phyloP scores from a whole-genome alignment of 805 yeast species.

The Saccharomycopsis sp. region DNA sequence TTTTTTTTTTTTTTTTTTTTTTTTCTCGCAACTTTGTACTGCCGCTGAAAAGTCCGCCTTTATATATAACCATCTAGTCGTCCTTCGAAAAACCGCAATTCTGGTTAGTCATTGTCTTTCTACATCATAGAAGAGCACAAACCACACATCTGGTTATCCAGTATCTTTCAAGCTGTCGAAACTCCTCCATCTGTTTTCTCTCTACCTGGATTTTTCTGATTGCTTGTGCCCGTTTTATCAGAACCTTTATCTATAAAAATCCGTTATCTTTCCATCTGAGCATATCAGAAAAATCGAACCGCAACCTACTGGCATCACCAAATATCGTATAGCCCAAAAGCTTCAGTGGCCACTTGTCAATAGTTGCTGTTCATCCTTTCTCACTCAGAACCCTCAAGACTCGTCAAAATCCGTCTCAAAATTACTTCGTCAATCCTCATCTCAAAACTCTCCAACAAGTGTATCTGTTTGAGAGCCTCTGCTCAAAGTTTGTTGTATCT shows the following conservation, averaged over 20 bases:
- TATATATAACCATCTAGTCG: too few relatives aligned
- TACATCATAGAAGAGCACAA: too few relatives aligned
- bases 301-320: not conserved
- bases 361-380: not conserved
- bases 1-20: too few relatives aligned
- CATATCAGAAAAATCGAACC: not conserved
- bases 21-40: too few relatives aligned
- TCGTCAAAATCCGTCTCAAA: not conserved
- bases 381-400: not conserved
- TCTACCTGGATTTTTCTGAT: not conserved
- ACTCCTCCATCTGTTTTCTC: too few relatives aligned
- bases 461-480: conserved; percentile 14
- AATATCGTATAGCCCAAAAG: too few relatives aligned
- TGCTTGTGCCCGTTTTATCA: too few relatives aligned
- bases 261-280: not conserved
- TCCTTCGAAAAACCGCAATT: too few relatives aligned
- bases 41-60: not conserved
- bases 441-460: conserved; percentile 13
- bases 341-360: too few relatives aligned
- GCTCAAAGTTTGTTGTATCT: conserved; percentile 9
- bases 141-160: too few relatives aligned
- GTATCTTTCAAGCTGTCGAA: too few relatives aligned
- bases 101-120: too few relatives aligned
- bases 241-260: not conserved
- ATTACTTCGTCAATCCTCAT: conserved; percentile 16